Conservation (phyloP, 208 protist species). For the Wallacemonas sp. region DNA sequence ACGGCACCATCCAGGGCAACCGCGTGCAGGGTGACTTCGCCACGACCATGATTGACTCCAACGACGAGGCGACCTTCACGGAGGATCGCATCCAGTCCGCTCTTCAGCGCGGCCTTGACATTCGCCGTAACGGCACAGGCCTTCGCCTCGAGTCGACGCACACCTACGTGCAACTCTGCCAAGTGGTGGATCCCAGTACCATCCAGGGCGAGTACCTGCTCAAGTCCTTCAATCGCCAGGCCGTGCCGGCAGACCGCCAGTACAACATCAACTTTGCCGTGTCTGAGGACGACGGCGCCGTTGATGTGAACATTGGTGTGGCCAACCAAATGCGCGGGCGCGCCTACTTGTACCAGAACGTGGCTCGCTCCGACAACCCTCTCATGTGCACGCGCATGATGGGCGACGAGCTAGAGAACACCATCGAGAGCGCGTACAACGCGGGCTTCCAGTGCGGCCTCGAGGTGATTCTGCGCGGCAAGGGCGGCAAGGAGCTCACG, state of each 20-base stretch:
- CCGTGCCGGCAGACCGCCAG: conserved; percentile 38
- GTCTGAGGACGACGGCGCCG: conserved; percentile 22
- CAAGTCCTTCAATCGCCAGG: conserved; percentile 47
- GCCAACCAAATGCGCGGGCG: conserved; percentile 50
- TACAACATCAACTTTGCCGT: conserved; percentile 40
- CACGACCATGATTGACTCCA: conserved; percentile 39
- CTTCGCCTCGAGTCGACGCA: conserved; percentile 37
- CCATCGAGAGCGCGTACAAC: conserved; percentile 54
- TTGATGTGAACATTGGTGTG: conserved; percentile 44
- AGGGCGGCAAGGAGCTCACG: conserved; percentile 37
- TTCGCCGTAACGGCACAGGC: conserved; percentile 38
- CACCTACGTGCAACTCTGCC: conserved; percentile 46
- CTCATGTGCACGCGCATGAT: conserved; percentile 53
- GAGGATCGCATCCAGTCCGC: conserved; percentile 50
- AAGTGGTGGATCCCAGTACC: conserved; percentile 36
- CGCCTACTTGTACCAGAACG: conserved; percentile 43
- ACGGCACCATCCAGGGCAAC: conserved; percentile 47
- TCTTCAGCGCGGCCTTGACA: conserved; percentile 40
- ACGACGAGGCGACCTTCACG: conserved; percentile 28
- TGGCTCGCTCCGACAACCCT: conserved; percentile 42
- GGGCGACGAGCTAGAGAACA: conserved; percentile 44
- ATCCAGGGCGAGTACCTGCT: conserved; percentile 64
- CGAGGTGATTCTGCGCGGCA: conserved; percentile 27
- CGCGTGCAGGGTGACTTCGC: conserved; percentile 50
- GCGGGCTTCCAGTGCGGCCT: conserved; percentile 67